Evolutionary conservation across 1,139 yeast species (phyloP).

Genomic region (Taiozyma sp.): DNA sequence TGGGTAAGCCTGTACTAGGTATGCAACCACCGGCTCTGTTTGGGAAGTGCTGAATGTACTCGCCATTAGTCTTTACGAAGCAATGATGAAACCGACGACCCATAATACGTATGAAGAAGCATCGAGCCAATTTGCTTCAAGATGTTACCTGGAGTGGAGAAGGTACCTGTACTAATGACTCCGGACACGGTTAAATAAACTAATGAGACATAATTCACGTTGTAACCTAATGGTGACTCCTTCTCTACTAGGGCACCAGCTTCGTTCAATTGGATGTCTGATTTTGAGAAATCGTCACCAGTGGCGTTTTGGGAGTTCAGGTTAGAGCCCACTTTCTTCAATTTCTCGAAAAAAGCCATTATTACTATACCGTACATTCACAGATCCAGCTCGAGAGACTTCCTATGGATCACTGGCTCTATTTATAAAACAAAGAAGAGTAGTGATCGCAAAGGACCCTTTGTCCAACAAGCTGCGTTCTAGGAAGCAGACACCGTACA

Average conservation of each 20-base stretch:
- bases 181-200: constrained; percentile 36
- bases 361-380: neutral
- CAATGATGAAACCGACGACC: constrained; percentile 36
- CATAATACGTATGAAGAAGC: constrained; percentile 41
- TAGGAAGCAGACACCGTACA: neutral
- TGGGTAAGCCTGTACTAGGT: constrained; percentile 40
- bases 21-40: constrained; percentile 39
- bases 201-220: constrained; percentile 31
- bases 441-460: neutral
- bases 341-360: neutral
- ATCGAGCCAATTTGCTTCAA: constrained; percentile 35
- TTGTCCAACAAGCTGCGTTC: neutral
- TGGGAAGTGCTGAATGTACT: constrained; percentile 35
- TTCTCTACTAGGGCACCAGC: constrained; percentile 37
- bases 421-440: neutral
- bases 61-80: constrained; percentile 33
- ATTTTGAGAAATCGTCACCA: neutral
- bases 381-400: neutral
- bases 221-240: constrained; percentile 36
- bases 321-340: neutral
- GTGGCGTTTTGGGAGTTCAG: neutral
- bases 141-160: constrained; percentile 37
- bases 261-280: neutral
- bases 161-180: constrained; percentile 43
- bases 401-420: neutral